Conservation (phyloP, 352 stramenopile species). For the Globisporangium apiculatum region DNA sequence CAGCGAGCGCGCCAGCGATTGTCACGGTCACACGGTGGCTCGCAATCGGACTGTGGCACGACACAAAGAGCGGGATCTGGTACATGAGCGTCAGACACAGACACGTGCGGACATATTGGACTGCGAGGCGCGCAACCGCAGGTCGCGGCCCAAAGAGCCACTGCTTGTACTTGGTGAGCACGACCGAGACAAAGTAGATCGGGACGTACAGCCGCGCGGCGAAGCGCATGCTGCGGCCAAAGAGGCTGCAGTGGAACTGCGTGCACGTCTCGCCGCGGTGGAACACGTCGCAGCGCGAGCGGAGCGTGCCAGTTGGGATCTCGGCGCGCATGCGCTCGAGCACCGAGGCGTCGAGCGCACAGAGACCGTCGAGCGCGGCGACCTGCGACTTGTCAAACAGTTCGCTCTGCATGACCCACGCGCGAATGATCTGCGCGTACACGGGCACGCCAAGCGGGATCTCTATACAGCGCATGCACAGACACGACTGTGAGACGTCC, state of each 20-base stretch:
- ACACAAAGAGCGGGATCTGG: slow-evolving; percentile 42
- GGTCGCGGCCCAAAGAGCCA: slow-evolving; percentile 57
- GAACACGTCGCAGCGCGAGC: slow-evolving; percentile 57
- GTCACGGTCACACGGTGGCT: slow-evolving; percentile 24
- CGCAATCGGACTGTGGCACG: slow-evolving; percentile 35
- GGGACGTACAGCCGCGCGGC: slow-evolving; percentile 46
- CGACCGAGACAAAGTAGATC: slow-evolving; percentile 53
- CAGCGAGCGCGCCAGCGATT: slow-evolving; percentile 32
- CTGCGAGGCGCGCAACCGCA: slow-evolving; percentile 18
- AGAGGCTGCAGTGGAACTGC: slow-evolving; percentile 38
- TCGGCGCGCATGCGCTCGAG: slow-evolving; percentile 49
- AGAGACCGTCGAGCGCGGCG: slow-evolving; percentile 42
- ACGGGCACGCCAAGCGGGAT: slow-evolving; percentile 28
- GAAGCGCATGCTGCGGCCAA: slow-evolving; percentile 29
- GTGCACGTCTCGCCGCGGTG: slow-evolving; percentile 33
- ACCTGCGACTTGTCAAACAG: slow-evolving; percentile 41
- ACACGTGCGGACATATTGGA: slow-evolving; percentile 52
- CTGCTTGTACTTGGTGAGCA: slow-evolving; percentile 47
- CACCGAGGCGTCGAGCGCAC: slow-evolving; percentile 21
- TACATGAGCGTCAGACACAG: slow-evolving; percentile 54
- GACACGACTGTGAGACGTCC: too few relatives aligned
- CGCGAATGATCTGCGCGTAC: slow-evolving; percentile 46
- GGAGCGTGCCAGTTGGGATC: slow-evolving; percentile 27
- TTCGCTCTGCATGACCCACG: slow-evolving; percentile 52
- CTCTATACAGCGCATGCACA: slow-evolving; percentile 16